A percentile compares a stretch with the other conserved stretches of the same genome.
Evolutionary conservation across 371 early-diverging fungal species (phyloP).

Genomic region (Choanephora cucurbitarum): DNA sequence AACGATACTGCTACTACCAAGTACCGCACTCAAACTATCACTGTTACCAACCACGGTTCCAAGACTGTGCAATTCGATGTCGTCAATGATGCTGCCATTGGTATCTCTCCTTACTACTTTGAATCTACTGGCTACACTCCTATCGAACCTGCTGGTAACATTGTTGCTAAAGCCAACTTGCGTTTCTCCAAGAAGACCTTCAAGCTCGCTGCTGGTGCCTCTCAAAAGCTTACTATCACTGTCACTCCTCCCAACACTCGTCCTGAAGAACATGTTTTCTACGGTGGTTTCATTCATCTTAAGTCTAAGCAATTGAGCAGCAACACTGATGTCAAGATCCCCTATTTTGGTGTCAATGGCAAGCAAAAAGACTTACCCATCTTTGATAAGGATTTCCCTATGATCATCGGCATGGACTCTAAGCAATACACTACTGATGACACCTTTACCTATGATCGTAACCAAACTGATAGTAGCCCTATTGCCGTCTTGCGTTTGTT

Average conservation of each 20-base stretch:
- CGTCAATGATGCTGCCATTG: constrained; percentile 39
- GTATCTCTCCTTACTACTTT: constrained; percentile 42
- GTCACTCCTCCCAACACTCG: constrained; percentile 48
- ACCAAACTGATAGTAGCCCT: constrained; percentile 14
- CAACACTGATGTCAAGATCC: constrained; percentile 40
- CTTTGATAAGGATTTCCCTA: constrained; percentile 24
- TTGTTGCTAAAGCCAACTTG: constrained; percentile 33
- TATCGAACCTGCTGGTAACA: constrained; percentile 26
- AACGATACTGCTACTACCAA: constrained; percentile 59
- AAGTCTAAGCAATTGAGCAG: constrained; percentile 17
- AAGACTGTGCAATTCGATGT: constrained; percentile 51
- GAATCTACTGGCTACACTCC: constrained; percentile 29
- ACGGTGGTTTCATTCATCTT: constrained; percentile 39
- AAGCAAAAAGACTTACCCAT: constrained; percentile 38
- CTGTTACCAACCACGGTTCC: constrained; percentile 58
- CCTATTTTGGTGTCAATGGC: constrained; percentile 61
- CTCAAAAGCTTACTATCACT: constrained; percentile 40
- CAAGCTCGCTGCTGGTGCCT: constrained; percentile 46
- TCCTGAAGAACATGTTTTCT: constrained; percentile 34
- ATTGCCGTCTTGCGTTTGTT: constrained; percentile 32
- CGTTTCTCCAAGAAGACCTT: constrained; percentile 37
- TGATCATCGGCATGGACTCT: constrained; percentile 9
- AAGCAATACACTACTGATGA: constrained; percentile 18
- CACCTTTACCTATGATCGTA: constrained; percentile 32
- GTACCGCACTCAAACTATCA: constrained; percentile 42